Evolutionary conservation across 2,329 filamentous ascomycete genomes (phyloP).

Genomic region (Colletotrichum sidae): DNA sequence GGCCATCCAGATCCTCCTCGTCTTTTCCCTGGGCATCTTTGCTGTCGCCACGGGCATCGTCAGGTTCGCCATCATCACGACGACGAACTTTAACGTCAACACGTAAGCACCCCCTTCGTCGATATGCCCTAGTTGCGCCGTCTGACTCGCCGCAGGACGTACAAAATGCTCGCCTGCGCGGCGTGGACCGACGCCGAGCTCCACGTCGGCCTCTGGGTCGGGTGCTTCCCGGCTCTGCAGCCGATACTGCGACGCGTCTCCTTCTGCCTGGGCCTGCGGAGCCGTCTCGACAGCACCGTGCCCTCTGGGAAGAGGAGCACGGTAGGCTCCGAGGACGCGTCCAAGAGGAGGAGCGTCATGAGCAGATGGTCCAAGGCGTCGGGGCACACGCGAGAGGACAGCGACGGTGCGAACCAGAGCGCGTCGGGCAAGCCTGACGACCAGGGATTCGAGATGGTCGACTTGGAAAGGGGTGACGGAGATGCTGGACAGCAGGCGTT

Average conservation of each 20-base stretch:
- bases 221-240: conserved; percentile 54
- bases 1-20: conserved; percentile 48
- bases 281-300: conserved; percentile 5
- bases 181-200: conserved; percentile 55
- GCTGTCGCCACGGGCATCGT: conserved; percentile 51
- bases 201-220: conserved; percentile 56
- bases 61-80: conserved; percentile 50
- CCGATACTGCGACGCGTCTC: conserved; percentile 39
- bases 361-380: conserved; percentile 1
- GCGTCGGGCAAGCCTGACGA: neutral
- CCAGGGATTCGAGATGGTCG: conserved; percentile 17
- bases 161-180: conserved; percentile 49
- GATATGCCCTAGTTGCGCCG: neutral
- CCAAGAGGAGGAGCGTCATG: conserved; percentile 4
- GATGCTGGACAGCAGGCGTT: neutral
- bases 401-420: neutral
- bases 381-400: neutral
- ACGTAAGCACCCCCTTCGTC: conserved; percentile 43
- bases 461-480: conserved; percentile 16
- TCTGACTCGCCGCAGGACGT: conserved; percentile 44
- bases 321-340: neutral
- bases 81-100: conserved; percentile 44
- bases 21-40: conserved; percentile 53
- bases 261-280: conserved; percentile 8
- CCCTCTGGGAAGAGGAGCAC: neutral